Conservation (phyloP, 306 rosid species). For the Crotalaria pallida region DNA sequence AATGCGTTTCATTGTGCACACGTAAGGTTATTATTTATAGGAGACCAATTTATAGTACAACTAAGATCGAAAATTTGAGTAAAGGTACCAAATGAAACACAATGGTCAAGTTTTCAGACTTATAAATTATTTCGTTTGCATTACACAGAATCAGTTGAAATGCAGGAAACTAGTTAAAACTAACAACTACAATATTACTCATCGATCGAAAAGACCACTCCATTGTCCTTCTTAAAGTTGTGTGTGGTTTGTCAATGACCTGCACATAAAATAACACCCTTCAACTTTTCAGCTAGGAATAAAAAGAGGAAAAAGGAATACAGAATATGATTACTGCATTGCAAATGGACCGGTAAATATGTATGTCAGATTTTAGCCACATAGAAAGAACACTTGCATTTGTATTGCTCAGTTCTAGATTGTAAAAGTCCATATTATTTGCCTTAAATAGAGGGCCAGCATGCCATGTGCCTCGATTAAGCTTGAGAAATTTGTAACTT, state of each 20-base stretch:
- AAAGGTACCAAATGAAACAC: not conserved
- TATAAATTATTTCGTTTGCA: not conserved
- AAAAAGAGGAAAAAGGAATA: not conserved
- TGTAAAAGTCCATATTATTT: constrained; percentile 58
- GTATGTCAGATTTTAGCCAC: not conserved
- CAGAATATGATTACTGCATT: not conserved
- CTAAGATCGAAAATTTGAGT: not conserved
- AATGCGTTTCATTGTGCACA: too few relatives aligned
- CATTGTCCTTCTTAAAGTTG: constrained; percentile 37
- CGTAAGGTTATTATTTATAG: too few relatives aligned
- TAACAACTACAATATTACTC: constrained; percentile 40
- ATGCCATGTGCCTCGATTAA: constrained; percentile 85
- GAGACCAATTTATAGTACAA: not conserved
- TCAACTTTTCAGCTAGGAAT: not conserved
- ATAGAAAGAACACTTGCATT: constrained; percentile 43
- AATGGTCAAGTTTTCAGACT: not conserved
- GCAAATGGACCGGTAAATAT: constrained; percentile 11
- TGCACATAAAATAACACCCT: constrained; percentile 12
- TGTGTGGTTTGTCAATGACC: constrained; percentile 71
- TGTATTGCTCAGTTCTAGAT: constrained; percentile 62
- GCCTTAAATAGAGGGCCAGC: constrained; percentile 81
- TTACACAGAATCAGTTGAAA: not conserved
- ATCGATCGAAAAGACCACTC: constrained; percentile 46
- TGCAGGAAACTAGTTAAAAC: not conserved
- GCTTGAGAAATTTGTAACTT: constrained; percentile 77